Percentiles rank a stretch among this genome's conserved stretches.
Conservation (phyloP, 2,329 filamentous ascomycete species). For the Ilyonectria mors-panacis region DNA sequence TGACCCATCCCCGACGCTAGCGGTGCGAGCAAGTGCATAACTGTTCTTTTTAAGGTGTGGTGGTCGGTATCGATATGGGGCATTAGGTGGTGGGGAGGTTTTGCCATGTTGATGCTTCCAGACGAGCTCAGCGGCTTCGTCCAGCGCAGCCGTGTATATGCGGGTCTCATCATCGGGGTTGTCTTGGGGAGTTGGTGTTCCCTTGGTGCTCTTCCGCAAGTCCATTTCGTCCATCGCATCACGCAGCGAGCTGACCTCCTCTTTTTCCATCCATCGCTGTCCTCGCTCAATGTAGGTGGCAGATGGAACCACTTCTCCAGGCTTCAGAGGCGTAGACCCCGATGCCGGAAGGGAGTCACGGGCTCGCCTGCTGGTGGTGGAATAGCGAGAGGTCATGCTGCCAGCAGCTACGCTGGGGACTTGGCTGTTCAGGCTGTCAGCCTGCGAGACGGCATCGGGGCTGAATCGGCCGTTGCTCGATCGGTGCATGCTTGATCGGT, state of each 20-base stretch:
- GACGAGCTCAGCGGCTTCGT: slow-evolving; percentile 85
- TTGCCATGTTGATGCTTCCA: slow-evolving; percentile 79
- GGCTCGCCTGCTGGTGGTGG: slow-evolving; percentile 59
- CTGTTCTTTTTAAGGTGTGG: slow-evolving; percentile 80
- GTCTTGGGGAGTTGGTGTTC: slow-evolving; percentile 34
- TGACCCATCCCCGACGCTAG: slow-evolving; percentile 64
- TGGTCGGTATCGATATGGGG: slow-evolving; percentile 77
- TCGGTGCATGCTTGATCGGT: slow-evolving; percentile 44
- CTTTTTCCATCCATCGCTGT: slow-evolving; percentile 84
- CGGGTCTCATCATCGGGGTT: slow-evolving; percentile 69
- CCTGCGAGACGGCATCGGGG: slow-evolving; percentile 50
- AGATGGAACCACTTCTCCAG: slow-evolving; percentile 74
- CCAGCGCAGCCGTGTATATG: slow-evolving; percentile 78
- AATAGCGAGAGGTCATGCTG: slow-evolving; percentile 67
- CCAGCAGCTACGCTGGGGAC: slow-evolving; percentile 59
- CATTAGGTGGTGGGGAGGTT: slow-evolving; percentile 69
- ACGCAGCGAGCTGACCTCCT: slow-evolving; percentile 79
- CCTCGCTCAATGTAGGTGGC: slow-evolving; percentile 81
- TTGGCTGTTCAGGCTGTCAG: slow-evolving; percentile 49
- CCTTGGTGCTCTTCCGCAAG: slow-evolving; percentile 58
- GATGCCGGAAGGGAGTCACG: slow-evolving; percentile 68
- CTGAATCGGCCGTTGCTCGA: slow-evolving; percentile 50
- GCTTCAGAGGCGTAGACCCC: slow-evolving; percentile 63
- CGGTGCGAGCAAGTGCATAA: slow-evolving; percentile 77
- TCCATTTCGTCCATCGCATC: slow-evolving; percentile 83